A percentile compares a stretch with the other conserved stretches of the same genome.
These are phyloP conservation scores for Bullera alba DNA, from an alignment of 768 basidiomycete genomes.

Conservation along the genomic window DNA sequence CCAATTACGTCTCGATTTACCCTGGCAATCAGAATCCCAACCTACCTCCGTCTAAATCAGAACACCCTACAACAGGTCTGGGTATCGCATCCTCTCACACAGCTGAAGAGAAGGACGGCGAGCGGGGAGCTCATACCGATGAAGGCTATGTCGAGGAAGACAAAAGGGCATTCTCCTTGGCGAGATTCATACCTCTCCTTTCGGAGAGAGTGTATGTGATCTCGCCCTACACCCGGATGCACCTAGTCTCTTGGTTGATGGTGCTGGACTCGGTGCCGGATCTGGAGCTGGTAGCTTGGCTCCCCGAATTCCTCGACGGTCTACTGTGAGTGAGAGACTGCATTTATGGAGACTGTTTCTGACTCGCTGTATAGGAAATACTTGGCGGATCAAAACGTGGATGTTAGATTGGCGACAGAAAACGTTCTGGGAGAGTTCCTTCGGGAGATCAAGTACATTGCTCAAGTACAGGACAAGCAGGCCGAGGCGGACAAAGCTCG, in stretches of 20 bases:
- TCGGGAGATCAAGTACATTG: conserved; percentile 81
- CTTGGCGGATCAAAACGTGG: conserved; percentile 87
- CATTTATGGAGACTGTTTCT: conserved; percentile 2
- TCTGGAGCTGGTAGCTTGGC: conserved; percentile 84
- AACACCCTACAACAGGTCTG: too few species aligned
- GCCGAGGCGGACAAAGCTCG: conserved; percentile 18
- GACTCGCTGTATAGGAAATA: conserved; percentile 61
- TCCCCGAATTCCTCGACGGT: conserved; percentile 91
- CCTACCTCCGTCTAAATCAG: conserved; percentile 7
- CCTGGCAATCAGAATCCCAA: conserved; percentile 40
- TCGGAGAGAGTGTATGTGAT: conserved; percentile 90
- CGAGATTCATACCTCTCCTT: conserved; percentile 88
- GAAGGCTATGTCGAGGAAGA: conserved; percentile 46
- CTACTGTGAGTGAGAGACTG: conserved; percentile 58
- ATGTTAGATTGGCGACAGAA: conserved; percentile 85
- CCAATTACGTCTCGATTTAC: conserved; percentile 83
- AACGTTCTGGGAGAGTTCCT: conserved; percentile 81
- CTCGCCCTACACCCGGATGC: conserved; percentile 90
- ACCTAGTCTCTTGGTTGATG: conserved; percentile 93
- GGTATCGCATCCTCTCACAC: conserved; percentile 1
- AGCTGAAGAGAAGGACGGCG: conserved; percentile 43
- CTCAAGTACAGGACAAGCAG: conserved; percentile 56
- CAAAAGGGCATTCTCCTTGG: conserved; percentile 75
- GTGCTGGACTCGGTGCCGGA: conserved; percentile 95
- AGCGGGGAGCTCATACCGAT: conserved; percentile 47